Evolutionary conservation across 768 basidiomycete genomes (phyloP), one percentile per base, ranked within the genome.

Genomic region (Boletus rubroflammeus): DNA sequence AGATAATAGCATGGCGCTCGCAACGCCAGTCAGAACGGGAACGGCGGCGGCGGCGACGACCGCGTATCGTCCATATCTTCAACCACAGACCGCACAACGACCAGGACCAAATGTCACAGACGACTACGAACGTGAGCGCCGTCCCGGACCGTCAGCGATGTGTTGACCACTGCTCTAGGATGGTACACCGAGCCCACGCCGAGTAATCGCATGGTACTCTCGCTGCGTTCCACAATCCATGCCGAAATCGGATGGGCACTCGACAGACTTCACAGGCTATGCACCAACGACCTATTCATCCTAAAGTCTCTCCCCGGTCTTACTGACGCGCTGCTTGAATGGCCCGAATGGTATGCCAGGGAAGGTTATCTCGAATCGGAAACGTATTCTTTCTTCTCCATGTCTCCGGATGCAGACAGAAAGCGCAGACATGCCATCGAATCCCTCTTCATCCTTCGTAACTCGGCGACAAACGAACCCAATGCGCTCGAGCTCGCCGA

Each of bases 221-320:
- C 94, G 3, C 73, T 98, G 39, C 82, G 85, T 25, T 98, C 92
- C 14, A 88, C 85, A 5, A 86, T 98, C 44, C 78, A 84, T 50
- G 71, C 81, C 8, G 96, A 98, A 65, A 79, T 94, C 52, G 83
- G 84, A 52, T 98, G 93, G 90, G 90, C 94, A 19, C 80, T 99
- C 36, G 88, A 93, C 61, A 85, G 90, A 45, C 80, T 98, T 10
- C 84, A 88, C 57, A 82, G 90, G 19, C 77, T 91, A n/a, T 86
- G 84, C 61, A 79, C 80, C 60, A 88, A 90, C 61, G 92, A 94
- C 47, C 76, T 83, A 48, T 91, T 96, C 70, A 67, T 81, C 52
- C 78, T 98, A 53, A 78, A 76, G 36, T 75, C 76, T 32, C 84
- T 90, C 47, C 87, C 90, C 0, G 92, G 92, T 9, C 76, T 95